phyloP scores from a whole-genome alignment of 495 filamentous ascomycete species.

The Neurospora sp. region DNA sequence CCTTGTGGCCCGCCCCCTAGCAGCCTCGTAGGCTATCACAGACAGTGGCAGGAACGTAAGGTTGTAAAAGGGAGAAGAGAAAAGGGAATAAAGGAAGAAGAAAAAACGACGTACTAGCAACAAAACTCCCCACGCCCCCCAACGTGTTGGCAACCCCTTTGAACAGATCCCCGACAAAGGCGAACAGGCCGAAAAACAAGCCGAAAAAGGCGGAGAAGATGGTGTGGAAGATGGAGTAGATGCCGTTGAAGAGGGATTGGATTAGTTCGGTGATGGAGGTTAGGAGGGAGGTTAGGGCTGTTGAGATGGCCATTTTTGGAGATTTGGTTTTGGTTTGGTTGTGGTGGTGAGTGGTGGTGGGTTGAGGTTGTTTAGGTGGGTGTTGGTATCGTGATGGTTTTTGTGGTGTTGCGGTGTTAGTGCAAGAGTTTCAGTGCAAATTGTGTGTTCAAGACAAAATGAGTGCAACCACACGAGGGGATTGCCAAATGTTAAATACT shows the following conservation, averaged over 20 bases:
- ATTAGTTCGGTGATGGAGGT: conserved; percentile 23
- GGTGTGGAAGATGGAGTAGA: conserved; percentile 19
- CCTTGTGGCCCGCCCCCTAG: no score
- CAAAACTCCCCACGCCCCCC: conserved; percentile 23
- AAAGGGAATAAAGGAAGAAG: background rate
- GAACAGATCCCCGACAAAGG: conserved; percentile 16
- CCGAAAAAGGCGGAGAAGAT: conserved; percentile 14
- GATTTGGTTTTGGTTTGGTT: background rate
- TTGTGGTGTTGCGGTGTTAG: background rate
- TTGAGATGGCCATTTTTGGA: conserved; percentile 21
- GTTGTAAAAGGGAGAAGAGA: background rate
- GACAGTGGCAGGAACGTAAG: no score
- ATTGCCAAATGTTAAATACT: background rate
- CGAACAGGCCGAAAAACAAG: conserved; percentile 19
- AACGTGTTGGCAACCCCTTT: conserved; percentile 20
- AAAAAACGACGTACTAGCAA: conserved; percentile 15
- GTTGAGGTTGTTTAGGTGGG: no score
- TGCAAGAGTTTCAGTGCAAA: background rate
- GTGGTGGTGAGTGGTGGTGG: background rate
- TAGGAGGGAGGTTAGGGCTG: conserved; percentile 22
- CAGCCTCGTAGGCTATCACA: no score
- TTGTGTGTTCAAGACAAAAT: background rate
- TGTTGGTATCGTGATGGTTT: background rate
- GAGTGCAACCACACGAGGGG: background rate
- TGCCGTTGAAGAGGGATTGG: conserved; percentile 16